Conservation (phyloP, 2,329 filamentous ascomycete genomes). For the Arthrobotrys entomopaga region DNA sequence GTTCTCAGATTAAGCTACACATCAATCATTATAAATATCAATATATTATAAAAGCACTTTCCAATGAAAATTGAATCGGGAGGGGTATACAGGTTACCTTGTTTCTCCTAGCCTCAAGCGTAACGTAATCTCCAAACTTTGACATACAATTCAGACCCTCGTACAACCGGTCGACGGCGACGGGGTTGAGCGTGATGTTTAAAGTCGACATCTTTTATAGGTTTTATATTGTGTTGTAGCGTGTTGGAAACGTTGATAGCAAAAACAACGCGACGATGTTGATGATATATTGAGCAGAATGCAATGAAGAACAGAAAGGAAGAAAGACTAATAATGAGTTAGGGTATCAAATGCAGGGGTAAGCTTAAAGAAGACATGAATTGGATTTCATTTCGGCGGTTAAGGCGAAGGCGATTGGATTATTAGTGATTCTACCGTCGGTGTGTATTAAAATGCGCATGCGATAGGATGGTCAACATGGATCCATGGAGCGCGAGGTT, state of each 20-base stretch:
- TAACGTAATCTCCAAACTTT: constrained; percentile 67
- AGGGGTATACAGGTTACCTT: constrained; percentile 60
- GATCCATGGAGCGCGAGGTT: no score
- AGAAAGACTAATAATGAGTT: no score
- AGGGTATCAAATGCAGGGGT: no score
- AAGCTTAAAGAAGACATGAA: no score
- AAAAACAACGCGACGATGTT: constrained; percentile 38
- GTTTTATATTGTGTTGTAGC: constrained; percentile 28
- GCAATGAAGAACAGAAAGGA: no score
- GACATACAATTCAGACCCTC: constrained; percentile 66
- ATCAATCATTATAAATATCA: background rate
- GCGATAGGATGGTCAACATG: no score
- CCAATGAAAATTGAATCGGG: background rate
- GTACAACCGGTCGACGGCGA: constrained; percentile 66
- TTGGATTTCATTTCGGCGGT: no score
- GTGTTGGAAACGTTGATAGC: constrained; percentile 19
- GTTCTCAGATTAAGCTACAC: constrained; percentile 44
- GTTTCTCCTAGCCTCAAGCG: constrained; percentile 66
- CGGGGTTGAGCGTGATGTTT: constrained; percentile 66
- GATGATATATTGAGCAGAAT: no score
- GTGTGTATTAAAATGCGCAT: no score
- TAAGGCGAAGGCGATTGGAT: no score
- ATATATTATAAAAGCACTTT: background rate
- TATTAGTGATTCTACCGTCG: no score
- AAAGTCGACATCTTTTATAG: constrained; percentile 58